Conservation (phyloP, 148 eudicot genomes). For the Nyssa sinensis region DNA sequence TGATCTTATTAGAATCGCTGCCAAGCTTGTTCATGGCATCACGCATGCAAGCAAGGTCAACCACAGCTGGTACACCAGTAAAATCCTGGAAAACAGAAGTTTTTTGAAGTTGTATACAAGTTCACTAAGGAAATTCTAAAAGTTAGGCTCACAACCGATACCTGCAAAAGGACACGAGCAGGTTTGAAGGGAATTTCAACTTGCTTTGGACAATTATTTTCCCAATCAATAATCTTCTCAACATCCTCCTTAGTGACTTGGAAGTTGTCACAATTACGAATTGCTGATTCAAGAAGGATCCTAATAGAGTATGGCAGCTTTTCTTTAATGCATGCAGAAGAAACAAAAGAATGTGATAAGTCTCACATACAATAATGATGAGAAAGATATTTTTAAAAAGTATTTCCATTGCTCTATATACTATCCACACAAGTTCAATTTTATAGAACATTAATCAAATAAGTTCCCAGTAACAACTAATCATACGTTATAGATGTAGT, state of each 20-base stretch:
- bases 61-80: slow-evolving; percentile 68
- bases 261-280: slow-evolving; percentile 63
- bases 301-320: slow-evolving; percentile 67
- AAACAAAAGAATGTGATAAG: neutral
- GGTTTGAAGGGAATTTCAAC: slow-evolving; percentile 78
- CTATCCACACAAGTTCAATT: too few species aligned
- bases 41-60: slow-evolving; percentile 65
- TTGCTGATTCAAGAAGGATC: slow-evolving; percentile 68
- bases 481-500: neutral
- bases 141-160: slow-evolving; percentile 7
- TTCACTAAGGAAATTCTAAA: neutral
- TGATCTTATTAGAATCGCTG: slow-evolving; percentile 58
- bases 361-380: neutral
- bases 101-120: slow-evolving; percentile 8
- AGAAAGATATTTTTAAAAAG: neutral
- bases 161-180: slow-evolving; percentile 71
- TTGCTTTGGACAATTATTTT: slow-evolving; percentile 51
- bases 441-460: neutral
- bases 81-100: slow-evolving; percentile 41
- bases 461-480: neutral
- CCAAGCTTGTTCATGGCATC: slow-evolving; percentile 74
- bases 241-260: slow-evolving; percentile 71
- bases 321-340: slow-evolving; percentile 26
- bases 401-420: neutral
- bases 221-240: slow-evolving; percentile 71